These are phyloP conservation scores for Lentinula guzmanii DNA, from an alignment of 768 basidiomycete genomes.

Conservation along the genomic window DNA sequence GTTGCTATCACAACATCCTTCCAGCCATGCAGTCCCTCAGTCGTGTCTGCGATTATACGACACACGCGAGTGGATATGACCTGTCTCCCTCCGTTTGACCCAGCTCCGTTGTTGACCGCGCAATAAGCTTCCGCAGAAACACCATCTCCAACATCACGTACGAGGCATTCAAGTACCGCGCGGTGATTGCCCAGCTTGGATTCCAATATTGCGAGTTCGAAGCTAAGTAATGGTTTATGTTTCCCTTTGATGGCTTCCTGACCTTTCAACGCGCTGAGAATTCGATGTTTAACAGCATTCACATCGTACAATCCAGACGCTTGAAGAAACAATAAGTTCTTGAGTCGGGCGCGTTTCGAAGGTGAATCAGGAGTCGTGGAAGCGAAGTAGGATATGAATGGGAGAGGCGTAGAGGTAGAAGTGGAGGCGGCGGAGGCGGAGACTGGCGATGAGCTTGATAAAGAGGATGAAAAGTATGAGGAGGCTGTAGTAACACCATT, in stretches of 20 bases:
- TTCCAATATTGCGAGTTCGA: background rate
- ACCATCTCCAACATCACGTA: slow-evolving; percentile 64
- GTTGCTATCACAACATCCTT: slow-evolving; percentile 18
- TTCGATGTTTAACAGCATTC: slow-evolving; percentile 31
- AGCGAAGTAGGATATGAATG: slow-evolving; percentile 69
- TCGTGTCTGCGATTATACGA: slow-evolving; percentile 41
- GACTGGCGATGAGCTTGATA: background rate
- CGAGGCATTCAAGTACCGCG: slow-evolving; percentile 60
- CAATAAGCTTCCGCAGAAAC: slow-evolving; percentile 85
- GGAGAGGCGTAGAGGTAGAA: slow-evolving; percentile 17
- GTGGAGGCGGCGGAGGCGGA: slow-evolving; percentile 11
- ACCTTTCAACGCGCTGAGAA: slow-evolving; percentile 67
- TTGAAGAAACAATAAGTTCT: slow-evolving; percentile 74
- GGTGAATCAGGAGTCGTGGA: slow-evolving; percentile 79
- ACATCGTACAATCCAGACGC: slow-evolving; percentile 68
- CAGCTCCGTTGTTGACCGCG: slow-evolving; percentile 20
- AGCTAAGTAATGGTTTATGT: background rate
- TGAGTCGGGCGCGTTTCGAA: slow-evolving; percentile 67
- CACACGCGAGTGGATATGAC: slow-evolving; percentile 61
- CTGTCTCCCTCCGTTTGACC: slow-evolving; percentile 50
- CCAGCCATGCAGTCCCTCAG: slow-evolving; percentile 32
- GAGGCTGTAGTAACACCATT: slow-evolving; percentile 38
- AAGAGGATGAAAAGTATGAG: background rate
- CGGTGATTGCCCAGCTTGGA: slow-evolving; percentile 47
- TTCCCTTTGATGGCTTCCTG: slow-evolving; percentile 50